A percentile compares a stretch with the other conserved stretches of the same genome.
Evolutionary conservation across 345 rosid genomes (phyloP).

Genomic region (Eutrema japonicum): DNA sequence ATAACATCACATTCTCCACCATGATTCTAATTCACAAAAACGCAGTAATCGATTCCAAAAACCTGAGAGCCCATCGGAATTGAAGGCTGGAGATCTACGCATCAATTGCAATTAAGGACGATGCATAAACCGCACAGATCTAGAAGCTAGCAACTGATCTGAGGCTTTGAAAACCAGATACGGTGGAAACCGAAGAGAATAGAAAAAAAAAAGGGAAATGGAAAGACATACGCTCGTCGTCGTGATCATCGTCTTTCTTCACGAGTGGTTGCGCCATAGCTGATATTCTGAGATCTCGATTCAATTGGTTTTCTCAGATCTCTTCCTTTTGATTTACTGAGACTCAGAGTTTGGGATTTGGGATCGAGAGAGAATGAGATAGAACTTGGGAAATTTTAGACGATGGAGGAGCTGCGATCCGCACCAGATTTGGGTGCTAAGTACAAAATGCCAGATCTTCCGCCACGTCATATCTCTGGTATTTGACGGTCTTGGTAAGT

Average conservation of each 20-base stretch:
- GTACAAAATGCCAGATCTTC: not conserved
- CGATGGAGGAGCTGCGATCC: not conserved
- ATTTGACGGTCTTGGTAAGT: not conserved
- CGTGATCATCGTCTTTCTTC: constrained; percentile 98
- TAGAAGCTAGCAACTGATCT: constrained; percentile 50
- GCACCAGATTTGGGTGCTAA: not conserved
- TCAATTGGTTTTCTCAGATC: constrained; percentile 7
- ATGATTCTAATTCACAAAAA: constrained; percentile 5
- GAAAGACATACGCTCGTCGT: constrained; percentile 79
- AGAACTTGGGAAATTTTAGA: not conserved
- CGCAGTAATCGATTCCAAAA: not conserved
- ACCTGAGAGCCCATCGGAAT: not conserved
- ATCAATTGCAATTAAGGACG: not conserved
- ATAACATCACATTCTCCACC: constrained; percentile 5
- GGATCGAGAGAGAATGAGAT: constrained; percentile 11
- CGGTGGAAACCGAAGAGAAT: not conserved
- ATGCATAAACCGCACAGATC: constrained; percentile 49
- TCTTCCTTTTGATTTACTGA: not conserved
- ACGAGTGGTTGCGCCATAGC: constrained; percentile 94
- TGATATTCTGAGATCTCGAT: constrained; percentile 26
- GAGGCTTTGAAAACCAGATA: constrained; percentile 18
- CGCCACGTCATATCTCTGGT: constrained; percentile 22
- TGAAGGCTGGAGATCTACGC: constrained; percentile 15
- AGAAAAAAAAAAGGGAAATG: not conserved
- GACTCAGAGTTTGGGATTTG: not conserved